Percentiles rank a stretch among this genome's conserved stretches.
phyloP scores from a whole-genome alignment of 2,329 filamentous ascomycete species.

The Monosporascus sp. region DNA sequence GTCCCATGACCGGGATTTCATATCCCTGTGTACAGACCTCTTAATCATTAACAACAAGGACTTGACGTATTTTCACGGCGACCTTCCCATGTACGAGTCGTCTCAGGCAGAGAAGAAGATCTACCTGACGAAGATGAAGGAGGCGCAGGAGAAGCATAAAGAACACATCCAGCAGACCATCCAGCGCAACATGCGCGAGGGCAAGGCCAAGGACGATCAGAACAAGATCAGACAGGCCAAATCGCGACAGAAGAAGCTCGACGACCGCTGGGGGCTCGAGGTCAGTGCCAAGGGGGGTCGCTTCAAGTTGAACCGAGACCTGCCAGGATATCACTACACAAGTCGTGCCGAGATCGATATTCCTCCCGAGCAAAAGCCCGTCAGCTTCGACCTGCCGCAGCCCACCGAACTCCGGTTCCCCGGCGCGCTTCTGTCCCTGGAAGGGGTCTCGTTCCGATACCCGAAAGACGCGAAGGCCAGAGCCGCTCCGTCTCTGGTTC shows the following conservation, averaged over 20 bases:
- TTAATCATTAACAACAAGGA: slow-evolving; percentile 69
- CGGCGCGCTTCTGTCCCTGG: slow-evolving; percentile 66
- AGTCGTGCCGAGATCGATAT: slow-evolving; percentile 66
- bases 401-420: slow-evolving; percentile 70
- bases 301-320: slow-evolving; percentile 77
- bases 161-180: slow-evolving; percentile 78
- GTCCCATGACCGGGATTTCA: slow-evolving; percentile 80
- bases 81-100: slow-evolving; percentile 65
- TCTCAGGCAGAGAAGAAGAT: slow-evolving; percentile 62
- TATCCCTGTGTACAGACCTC: slow-evolving; percentile 71
- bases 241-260: slow-evolving; percentile 76
- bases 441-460: slow-evolving; percentile 65
- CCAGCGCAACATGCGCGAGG: slow-evolving; percentile 66
- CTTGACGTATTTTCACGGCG: slow-evolving; percentile 70
- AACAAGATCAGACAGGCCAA: slow-evolving; percentile 85
- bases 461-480: slow-evolving; percentile 22
- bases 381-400: slow-evolving; percentile 54
- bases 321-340: slow-evolving; percentile 55
- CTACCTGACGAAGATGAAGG: slow-evolving; percentile 69
- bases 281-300: slow-evolving; percentile 65
- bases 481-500: slow-evolving; percentile 35
- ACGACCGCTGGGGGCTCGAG: slow-evolving; percentile 73
- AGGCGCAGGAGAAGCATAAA: slow-evolving; percentile 74
- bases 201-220: slow-evolving; percentile 72
- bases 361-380: slow-evolving; percentile 54